Evolutionary conservation across 768 basidiomycete species (phyloP).

Genomic region (Collybiopsis confluens): DNA sequence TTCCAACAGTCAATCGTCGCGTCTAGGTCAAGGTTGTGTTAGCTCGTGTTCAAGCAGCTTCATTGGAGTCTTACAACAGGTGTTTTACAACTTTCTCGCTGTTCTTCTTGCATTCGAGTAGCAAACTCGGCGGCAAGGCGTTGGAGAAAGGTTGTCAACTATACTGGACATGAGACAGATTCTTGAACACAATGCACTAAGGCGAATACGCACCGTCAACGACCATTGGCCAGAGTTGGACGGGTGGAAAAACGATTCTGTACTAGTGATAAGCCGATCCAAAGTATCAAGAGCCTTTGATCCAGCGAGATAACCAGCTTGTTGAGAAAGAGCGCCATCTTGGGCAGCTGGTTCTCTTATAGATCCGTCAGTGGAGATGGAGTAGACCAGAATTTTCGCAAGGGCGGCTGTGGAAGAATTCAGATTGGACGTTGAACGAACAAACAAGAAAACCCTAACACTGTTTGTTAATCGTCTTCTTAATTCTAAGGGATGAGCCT

Average conservation of each 20-base stretch:
- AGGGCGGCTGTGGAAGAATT: conserved; percentile 54
- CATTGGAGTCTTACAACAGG: conserved; percentile 48
- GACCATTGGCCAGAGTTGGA: conserved; percentile 90
- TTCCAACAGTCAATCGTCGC: conserved; percentile 73
- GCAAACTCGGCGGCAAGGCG: conserved; percentile 71
- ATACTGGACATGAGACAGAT: not conserved
- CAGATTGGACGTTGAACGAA: not conserved
- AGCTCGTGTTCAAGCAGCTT: not conserved
- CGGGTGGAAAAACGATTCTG: conserved; percentile 94
- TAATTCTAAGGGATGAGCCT: conserved; percentile 57
- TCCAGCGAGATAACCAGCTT: conserved; percentile 67
- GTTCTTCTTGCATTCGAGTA: conserved; percentile 77
- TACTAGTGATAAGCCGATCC: conserved; percentile 84
- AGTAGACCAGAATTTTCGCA: conserved; percentile 84
- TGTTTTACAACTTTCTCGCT: conserved; percentile 70
- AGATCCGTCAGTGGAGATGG: conserved; percentile 79
- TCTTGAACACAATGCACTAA: not conserved
- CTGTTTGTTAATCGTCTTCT: conserved; percentile 63
- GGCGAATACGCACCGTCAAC: conserved; percentile 35
- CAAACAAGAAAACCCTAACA: conserved; percentile 33
- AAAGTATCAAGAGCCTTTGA: conserved; percentile 86
- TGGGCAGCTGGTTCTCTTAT: conserved; percentile 39
- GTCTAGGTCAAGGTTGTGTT: conserved; percentile 35
- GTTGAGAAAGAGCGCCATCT: conserved; percentile 23
- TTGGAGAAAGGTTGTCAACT: conserved; percentile 73